Evolutionary conservation across 2,329 filamentous ascomycete species (phyloP), one percentile per base, ranked within the genome.

Genomic region (Emmonsiellopsis sp.): DNA sequence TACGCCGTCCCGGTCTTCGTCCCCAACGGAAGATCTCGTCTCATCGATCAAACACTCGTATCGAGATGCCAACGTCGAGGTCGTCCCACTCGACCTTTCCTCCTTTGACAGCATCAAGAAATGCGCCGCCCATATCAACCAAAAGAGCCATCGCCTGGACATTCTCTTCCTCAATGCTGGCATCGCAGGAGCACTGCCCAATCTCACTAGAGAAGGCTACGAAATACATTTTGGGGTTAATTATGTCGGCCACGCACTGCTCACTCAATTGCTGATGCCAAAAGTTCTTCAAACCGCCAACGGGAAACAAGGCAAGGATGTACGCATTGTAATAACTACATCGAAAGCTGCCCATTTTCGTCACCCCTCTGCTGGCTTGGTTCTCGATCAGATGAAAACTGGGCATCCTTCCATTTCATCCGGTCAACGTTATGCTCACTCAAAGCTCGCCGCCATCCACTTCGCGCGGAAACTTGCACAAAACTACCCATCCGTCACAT

Each of bases 161-260:
- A 63, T 76, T 30, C 64, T 77, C 3, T 65, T 76, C 54, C 68
- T 71, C 62, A 77, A 78, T 56, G 75, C 76, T 0, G 75, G 75
- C 40, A 65, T 77, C 52, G 72, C 73, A 59, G 62, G 57, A 15
- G 26, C 59, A 1, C 62, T 68, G 0, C 59, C 61, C 40, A 62
- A 58, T 26, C 62, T 66, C 2, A 78, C 75, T 0, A 63, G 68
- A 15, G 74, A 79, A 42, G 75, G 74, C 44, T 77, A 76, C 56
- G 76, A 79, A 60, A 67, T 73, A 35, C 75, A 78, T 50, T 73
- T 79, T 53, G 77, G 74, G 35, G 77, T 73, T 9, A 79, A 79
- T 57, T 72, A 78, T 63, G 63, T 79, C 56, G 77, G 75, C n/a
- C 76, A 77, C 56, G 73, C 74, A 3, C 66, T 78, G 0, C 59